A percentile compares a stretch with the other conserved stretches of the same genome.
These are phyloP conservation scores for Mycosphaerella sp. DNA, from an alignment of 2,329 filamentous ascomycete genomes.

Conservation along the genomic window DNA sequence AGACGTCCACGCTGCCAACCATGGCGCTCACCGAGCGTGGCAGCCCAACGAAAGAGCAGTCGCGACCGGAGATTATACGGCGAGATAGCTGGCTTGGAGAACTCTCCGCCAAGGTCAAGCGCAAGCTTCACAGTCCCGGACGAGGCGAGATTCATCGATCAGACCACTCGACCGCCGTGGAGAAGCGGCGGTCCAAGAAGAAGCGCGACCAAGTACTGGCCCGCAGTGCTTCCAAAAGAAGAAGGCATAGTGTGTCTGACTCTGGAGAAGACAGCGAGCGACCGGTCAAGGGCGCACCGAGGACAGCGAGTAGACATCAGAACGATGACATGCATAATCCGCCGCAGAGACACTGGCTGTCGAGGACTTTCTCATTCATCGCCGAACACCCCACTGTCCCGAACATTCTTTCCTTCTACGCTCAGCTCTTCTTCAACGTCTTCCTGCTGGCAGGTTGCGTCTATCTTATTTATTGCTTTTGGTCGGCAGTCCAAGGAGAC, in stretches of 20 bases:
- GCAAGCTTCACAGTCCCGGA: constrained; percentile 34
- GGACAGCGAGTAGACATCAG: constrained; percentile 22
- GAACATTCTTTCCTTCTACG: constrained; percentile 59
- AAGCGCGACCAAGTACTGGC: constrained; percentile 25
- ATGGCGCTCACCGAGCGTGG: constrained; percentile 21
- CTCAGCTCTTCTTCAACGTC: constrained; percentile 60
- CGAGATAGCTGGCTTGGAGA: constrained; percentile 25
- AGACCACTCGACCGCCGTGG: constrained; percentile 36
- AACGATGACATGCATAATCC: constrained; percentile 7
- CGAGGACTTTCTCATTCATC: constrained; percentile 54
- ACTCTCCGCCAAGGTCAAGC: constrained; percentile 25
- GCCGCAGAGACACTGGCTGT: constrained; percentile 24
- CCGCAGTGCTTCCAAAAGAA: constrained; percentile 21
- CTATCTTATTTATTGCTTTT: constrained; percentile 64
- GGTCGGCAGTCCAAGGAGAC: constrained; percentile 65
- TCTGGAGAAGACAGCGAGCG: constrained; percentile 29
- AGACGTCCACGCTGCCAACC: constrained; percentile 15
- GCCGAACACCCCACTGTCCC: constrained; percentile 60
- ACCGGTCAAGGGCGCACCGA: constrained; percentile 21
- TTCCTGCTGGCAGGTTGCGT: constrained; percentile 52
- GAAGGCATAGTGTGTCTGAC: constrained; percentile 31
- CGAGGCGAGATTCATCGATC: constrained; percentile 34
- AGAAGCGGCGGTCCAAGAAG: constrained; percentile 33
- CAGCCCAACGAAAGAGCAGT: constrained; percentile 33
- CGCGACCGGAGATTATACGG: constrained; percentile 17